Conservation (phyloP, 2,329 filamentous ascomycete genomes). For the Colletotrichum camelliae region DNA sequence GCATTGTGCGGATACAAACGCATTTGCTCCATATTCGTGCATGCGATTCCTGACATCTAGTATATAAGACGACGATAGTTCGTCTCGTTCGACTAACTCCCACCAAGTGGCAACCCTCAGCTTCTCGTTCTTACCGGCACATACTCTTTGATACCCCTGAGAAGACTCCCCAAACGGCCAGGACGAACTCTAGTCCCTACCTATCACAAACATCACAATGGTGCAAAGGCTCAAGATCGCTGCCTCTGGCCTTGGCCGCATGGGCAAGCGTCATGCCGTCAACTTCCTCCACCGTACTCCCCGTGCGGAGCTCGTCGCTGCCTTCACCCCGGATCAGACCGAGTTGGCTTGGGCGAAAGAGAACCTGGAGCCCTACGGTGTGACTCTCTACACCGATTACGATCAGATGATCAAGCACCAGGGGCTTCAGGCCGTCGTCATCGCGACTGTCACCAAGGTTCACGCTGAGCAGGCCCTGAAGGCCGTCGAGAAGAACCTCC, state of each 20-base stretch:
- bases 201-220: neutral
- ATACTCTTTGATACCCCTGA: neutral
- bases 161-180: accelerated
- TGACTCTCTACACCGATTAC: constrained; percentile 49
- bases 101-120: neutral
- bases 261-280: constrained; percentile 56
- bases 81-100: neutral
- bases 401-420: constrained; percentile 48
- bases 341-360: constrained; percentile 49
- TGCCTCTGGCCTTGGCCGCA: constrained; percentile 55
- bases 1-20: neutral
- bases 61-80: neutral
- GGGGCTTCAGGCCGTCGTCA: constrained; percentile 46
- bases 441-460: constrained; percentile 51
- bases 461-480: constrained; percentile 63
- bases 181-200: accelerated
- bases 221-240: constrained; percentile 43
- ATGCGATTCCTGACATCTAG: neutral
- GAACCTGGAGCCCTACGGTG: constrained; percentile 47
- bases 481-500: constrained; percentile 58
- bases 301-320: constrained; percentile 54
- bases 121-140: neutral
- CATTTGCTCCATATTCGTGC: neutral
- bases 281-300: constrained; percentile 51
- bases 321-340: constrained; percentile 48